Percentiles rank a stretch among this genome's conserved stretches.
These are phyloP conservation scores for Pulicaria dysenterica DNA, from an alignment of 129 eudicot species.

Conservation along the genomic window DNA sequence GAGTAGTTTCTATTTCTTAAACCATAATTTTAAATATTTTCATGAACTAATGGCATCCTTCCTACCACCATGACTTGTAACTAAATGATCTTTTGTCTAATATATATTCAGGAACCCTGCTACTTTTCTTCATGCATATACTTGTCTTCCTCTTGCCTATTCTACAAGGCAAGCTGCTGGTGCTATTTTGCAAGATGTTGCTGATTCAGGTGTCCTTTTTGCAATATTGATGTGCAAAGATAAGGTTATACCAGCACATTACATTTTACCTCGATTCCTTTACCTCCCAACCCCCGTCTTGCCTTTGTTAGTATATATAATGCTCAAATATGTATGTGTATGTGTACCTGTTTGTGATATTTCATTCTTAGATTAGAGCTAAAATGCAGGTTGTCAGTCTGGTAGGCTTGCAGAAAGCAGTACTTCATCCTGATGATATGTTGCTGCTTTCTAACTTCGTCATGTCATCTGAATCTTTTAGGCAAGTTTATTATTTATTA, in stretches of 20 bases:
- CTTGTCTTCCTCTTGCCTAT: conserved; percentile 93
- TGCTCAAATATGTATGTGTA: not conserved
- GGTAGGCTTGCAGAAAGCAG: conserved; percentile 92
- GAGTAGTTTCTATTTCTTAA: not conserved
- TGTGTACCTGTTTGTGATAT: conserved; percentile 8
- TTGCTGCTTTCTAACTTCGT: conserved; percentile 85
- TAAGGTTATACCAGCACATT: conserved; percentile 53
- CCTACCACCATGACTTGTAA: not conserved
- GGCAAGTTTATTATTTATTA: conserved; percentile 45
- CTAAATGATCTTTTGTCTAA: conserved; percentile 11
- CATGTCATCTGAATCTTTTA: conserved; percentile 96
- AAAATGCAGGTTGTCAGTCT: conserved; percentile 89
- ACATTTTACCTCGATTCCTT: conserved; percentile 5
- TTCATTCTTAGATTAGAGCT: conserved; percentile 29
- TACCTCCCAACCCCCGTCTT: not conserved
- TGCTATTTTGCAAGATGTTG: conserved; percentile 93
- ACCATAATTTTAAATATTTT: not conserved
- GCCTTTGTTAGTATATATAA: not conserved
- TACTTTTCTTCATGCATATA: conserved; percentile 94
- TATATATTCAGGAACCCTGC: conserved; percentile 79
- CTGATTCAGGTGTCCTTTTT: conserved; percentile 93
- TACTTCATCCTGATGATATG: conserved; percentile 97
- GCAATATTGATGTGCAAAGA: conserved; percentile 94
- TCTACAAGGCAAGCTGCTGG: conserved; percentile 96
- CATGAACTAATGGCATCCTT: not conserved